Evolutionary conservation across 768 basidiomycete species (phyloP), one percentile per base, ranked within the genome.

Genomic region (Favolaschia claudopus): DNA sequence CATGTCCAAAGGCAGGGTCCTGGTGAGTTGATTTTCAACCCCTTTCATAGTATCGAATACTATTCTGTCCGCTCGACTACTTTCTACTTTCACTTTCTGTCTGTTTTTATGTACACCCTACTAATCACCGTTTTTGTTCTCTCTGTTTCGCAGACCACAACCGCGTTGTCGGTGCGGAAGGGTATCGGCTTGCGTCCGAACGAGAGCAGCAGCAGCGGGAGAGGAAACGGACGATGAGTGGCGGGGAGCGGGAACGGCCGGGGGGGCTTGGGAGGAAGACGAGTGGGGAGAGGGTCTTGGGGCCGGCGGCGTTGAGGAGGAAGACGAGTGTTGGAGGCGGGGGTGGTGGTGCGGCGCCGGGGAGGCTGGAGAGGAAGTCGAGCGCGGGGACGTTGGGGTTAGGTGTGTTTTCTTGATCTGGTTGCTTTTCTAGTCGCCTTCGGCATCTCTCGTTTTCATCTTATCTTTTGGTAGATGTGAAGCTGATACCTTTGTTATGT

Each of bases 81-180:
- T 55, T 15, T 25, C 10, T 33, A 5, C 13, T 25, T 9, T 20
- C 27, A 24, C 31, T 42, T 33, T 43, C 2, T 15, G 28, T 51
- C 7, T 17, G 12, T n/a, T 31, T 32, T 28, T 33, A 20, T 34
- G n/a, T 48, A 14, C 25, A 8, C 19, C 22, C 5, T 22, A 22
- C 31, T n/a, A n/a, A n/a, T n/a, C n/a, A n/a, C n/a, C n/a, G n/a
- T 20, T 48, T 48, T 2, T 22, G 13, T 48, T 22, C 33, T 22
- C 33, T 7, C 19, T 14, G 25, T 22, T 1, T 9, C 19, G 29
- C 42, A 14, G 25, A 44, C 27, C 42, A 10, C 13, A 27, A 17
- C 27, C n/a, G 25, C 13, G 36, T 19, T 31, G 12, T 51, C 28
- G 50, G 50, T 31, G 50, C 50, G 17, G 50, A 51, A n/a, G 50